A percentile compares a stretch with the other conserved stretches of the same genome.
Evolutionary conservation across 768 basidiomycete genomes (phyloP).

Genomic region (Mycena maculata): DNA sequence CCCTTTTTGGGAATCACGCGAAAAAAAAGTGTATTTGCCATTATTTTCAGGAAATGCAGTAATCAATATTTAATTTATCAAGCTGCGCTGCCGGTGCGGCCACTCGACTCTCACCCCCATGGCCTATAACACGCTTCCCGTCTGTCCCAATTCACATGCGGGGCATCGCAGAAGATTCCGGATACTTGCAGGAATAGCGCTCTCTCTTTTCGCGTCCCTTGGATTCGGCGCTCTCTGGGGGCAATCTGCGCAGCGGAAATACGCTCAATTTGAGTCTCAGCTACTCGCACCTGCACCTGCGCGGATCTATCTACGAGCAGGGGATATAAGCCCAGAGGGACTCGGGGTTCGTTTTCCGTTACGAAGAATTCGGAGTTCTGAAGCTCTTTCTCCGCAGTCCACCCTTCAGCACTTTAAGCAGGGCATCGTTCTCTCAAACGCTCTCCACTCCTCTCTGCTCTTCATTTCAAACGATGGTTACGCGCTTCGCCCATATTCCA

Average conservation of each 20-base stretch:
- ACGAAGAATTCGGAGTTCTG: conserved; percentile 1
- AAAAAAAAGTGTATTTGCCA: no score
- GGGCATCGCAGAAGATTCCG: conserved; percentile 14
- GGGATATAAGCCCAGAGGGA: conserved; percentile 17
- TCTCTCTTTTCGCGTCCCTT: conserved; percentile 1
- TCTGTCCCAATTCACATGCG: conserved; percentile 1
- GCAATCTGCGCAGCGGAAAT: not conserved
- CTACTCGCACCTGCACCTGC: not conserved
- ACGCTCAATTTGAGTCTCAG: conserved; percentile 2
- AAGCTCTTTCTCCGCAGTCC: conserved; percentile 20
- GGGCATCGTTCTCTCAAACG: conserved; percentile 23
- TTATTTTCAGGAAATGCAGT: no score
- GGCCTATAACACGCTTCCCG: conserved; percentile 11
- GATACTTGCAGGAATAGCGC: conserved; percentile 11
- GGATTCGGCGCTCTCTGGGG: conserved; percentile 6
- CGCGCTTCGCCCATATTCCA: conserved; percentile 25
- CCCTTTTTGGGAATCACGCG: no score
- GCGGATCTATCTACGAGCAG: conserved; percentile 23
- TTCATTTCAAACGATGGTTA: conserved; percentile 15
- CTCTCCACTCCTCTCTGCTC: conserved; percentile 22
- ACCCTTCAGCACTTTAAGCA: conserved; percentile 31
- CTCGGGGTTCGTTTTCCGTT: conserved; percentile 21
- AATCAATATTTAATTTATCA: no score
- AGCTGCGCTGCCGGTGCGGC: not conserved
- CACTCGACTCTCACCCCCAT: conserved; percentile 8